Conservation (phyloP, 140 eudicot genomes). For the Erigeron philadelphicus region DNA sequence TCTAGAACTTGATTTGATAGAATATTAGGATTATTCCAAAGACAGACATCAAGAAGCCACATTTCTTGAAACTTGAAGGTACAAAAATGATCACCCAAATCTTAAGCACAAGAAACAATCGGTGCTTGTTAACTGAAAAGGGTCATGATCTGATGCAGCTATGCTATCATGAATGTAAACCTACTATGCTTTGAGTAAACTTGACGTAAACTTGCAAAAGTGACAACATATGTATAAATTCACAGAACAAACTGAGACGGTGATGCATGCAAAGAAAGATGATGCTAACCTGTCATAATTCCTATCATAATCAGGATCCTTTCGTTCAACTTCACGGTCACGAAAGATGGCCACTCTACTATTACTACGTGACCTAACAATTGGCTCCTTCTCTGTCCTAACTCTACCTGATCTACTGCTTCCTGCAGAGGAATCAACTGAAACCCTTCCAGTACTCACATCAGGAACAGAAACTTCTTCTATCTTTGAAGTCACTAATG, state of each 20-base stretch:
- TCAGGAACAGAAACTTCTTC: slow-evolving; percentile 59
- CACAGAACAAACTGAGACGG: too few relatives aligned
- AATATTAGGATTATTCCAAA: not conserved
- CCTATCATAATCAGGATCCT: slow-evolving; percentile 97
- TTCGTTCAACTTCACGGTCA: slow-evolving; percentile 94
- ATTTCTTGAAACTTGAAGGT: not conserved
- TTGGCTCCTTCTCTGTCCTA: slow-evolving; percentile 77
- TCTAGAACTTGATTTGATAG: too few relatives aligned
- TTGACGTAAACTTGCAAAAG: not conserved
- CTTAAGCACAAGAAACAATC: not conserved
- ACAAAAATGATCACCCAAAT: not conserved
- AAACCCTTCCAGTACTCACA: slow-evolving; percentile 45
- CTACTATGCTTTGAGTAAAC: not conserved
- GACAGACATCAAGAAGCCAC: not conserved
- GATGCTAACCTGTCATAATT: slow-evolving; percentile 74
- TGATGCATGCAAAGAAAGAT: not conserved
- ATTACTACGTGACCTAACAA: slow-evolving; percentile 66
- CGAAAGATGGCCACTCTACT: slow-evolving; percentile 94
- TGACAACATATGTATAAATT: not conserved
- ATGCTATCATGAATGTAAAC: not conserved
- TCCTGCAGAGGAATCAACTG: slow-evolving; percentile 55
- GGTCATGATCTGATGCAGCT: slow-evolving; percentile 11
- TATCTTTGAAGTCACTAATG: slow-evolving; percentile 37
- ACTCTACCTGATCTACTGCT: slow-evolving; percentile 75
- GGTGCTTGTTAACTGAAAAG: not conserved